Conservation (phyloP, 164 flowering plant species). For the Saururus chinensis region DNA sequence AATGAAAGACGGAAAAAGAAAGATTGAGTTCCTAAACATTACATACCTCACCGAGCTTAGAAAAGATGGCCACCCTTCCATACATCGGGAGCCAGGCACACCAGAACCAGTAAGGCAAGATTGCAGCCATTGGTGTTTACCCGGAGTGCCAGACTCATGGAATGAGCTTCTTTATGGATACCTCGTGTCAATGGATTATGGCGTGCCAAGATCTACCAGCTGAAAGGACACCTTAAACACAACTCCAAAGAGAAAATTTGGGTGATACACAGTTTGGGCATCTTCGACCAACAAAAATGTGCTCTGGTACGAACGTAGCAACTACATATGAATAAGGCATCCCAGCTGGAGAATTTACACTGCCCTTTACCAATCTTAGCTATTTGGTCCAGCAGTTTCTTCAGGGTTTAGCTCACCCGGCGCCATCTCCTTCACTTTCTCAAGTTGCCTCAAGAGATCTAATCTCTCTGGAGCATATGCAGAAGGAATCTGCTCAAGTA, state of each 20-base stretch:
- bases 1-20: slow-evolving; percentile 25
- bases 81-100: slow-evolving; percentile 50
- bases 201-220: slow-evolving; percentile 1
- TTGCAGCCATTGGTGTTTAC: slow-evolving; percentile 84
- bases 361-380: neutral
- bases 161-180: slow-evolving; percentile 40
- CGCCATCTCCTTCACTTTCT: slow-evolving; percentile 82
- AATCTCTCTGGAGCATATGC: slow-evolving; percentile 84
- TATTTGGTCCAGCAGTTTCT: slow-evolving; percentile 17
- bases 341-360: neutral
- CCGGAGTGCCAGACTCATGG: slow-evolving; percentile 83
- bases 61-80: slow-evolving; percentile 56
- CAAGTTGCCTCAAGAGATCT: slow-evolving; percentile 89
- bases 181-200: slow-evolving; percentile 6
- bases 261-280: slow-evolving; percentile 8
- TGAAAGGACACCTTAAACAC: neutral
- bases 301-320: slow-evolving; percentile 8
- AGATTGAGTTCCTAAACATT: slow-evolving; percentile 42
- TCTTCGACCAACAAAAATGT: too few relatives aligned
- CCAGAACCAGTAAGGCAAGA: slow-evolving; percentile 37
- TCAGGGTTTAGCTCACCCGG: slow-evolving; percentile 30
- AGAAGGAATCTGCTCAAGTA: slow-evolving; percentile 62
- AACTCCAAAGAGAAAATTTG: neutral
- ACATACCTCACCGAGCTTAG: slow-evolving; percentile 57
- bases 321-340: neutral